A percentile compares a stretch with the other conserved stretches of the same genome.
phyloP scores from a whole-genome alignment of 139 green algal species.

The Chlamydomonas incerta region DNA sequence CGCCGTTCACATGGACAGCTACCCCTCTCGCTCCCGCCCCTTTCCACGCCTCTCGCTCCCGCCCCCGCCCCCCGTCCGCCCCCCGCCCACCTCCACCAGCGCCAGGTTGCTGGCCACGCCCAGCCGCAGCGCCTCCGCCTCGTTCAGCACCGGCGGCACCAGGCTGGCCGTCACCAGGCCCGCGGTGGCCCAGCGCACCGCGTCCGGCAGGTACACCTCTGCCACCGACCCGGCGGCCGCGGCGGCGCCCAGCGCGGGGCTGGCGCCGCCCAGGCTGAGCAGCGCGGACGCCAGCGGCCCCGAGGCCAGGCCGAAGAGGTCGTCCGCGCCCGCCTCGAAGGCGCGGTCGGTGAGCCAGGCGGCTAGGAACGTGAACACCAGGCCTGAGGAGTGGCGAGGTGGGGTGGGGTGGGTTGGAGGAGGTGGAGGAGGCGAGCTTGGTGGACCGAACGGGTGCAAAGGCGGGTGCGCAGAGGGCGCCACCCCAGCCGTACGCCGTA shows the following conservation, averaged over 20 bases:
- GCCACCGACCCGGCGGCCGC: too few species aligned
- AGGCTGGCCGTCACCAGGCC: slow-evolving; percentile 1
- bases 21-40: too few species aligned
- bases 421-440: too few species aligned
- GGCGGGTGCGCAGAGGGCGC: too few species aligned
- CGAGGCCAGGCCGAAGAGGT: slow-evolving; percentile 2
- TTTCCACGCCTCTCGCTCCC: too few species aligned
- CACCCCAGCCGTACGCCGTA: too few species aligned
- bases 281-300: neutral
- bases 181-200: neutral
- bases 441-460: too few species aligned
- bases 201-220: slow-evolving; percentile 27
- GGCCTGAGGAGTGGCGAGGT: too few species aligned
- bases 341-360: slow-evolving; percentile 47
- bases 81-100: neutral
- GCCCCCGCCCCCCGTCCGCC: neutral
- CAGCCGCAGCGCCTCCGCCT: slow-evolving; percentile 44
- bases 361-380: slow-evolving; percentile 42
- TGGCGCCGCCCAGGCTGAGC: too few species aligned
- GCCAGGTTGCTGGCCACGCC: slow-evolving; percentile 40
- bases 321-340: slow-evolving; percentile 50
- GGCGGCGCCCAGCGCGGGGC: neutral
- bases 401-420: too few species aligned
- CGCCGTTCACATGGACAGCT: too few species aligned
- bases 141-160: neutral